Base-by-base conservation (phyloP, 2,329 filamentous ascomycete species). In the Epicoccum nigrum region DNA sequence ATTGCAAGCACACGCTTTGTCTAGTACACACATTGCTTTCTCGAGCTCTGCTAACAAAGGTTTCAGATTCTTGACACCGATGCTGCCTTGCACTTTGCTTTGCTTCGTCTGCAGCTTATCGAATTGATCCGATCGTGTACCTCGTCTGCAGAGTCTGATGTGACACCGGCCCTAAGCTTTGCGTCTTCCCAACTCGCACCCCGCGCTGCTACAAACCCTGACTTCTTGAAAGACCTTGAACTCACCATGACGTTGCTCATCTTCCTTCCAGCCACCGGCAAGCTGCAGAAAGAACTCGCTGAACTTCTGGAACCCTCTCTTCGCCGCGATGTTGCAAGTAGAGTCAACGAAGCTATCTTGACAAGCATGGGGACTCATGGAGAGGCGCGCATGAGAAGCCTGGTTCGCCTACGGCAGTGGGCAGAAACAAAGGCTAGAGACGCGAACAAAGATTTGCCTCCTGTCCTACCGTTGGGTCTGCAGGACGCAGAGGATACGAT, bases 241-340 rank as follows among this genome's bases (percentile, higher is more conserved):
- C 85, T 87, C 69, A 97, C 94, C 0, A 96, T 99, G 87, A 88
- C 91, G 0, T 81, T 99, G 32, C 80, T 99, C 31, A 88, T 99
- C 34, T 96, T 97, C 63, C 86, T 90, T 1, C 82, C 85, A n/a
- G 52, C 51, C 13, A 59, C 65, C 15, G 89, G 94, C 45, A 87
- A 85, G 44, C 81, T 97, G 30, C 85, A 89, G 35, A 86, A 89
- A 2, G 85, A 89, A 40, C 79, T 97, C 25, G 86, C 87, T 30
- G 84, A 85, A 38, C 79, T 99, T 21, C 78, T 99, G 15, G 83
- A 96, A 60, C 89, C 92, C 2, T 83, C 86, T 39, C 81, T 97
- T 35, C 86, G 94, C 55, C 85, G 87, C 60, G 84, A 87, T 34
- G 92, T 97, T n/a, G 94, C 94, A 4, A 86, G 87, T 55, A 83